Percentiles rank a stretch among this genome's conserved stretches.
Evolutionary conservation across 345 rosid species (phyloP).

Genomic region (Gossypium thurberi): DNA sequence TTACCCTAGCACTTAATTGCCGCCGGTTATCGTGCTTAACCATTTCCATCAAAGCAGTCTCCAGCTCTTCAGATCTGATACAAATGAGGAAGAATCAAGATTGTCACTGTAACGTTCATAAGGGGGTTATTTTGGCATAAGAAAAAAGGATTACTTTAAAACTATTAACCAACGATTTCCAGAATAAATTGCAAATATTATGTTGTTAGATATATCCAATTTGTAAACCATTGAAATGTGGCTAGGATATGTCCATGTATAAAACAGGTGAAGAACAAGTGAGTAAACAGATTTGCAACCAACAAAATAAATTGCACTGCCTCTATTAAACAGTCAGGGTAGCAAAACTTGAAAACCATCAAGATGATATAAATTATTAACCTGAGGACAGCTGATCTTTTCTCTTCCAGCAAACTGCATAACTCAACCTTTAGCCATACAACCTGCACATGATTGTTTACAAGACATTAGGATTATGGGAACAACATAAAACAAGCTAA

Average conservation of each 20-base stretch:
- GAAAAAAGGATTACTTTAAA: neutral
- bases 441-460: conserved; percentile 46
- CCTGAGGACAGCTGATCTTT: conserved; percentile 94
- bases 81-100: conserved; percentile 14
- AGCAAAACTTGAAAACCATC: conserved; percentile 4
- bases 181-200: neutral
- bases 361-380: conserved; percentile 18
- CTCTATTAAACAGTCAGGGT: neutral
- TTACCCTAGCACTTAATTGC: conserved; percentile 92
- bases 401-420: conserved; percentile 92
- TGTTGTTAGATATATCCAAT: neutral
- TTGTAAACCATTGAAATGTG: neutral
- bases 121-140: neutral
- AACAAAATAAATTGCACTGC: neutral
- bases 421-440: conserved; percentile 89
- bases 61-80: conserved; percentile 94
- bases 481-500: neutral
- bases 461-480: neutral
- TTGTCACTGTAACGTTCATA: conserved; percentile 1
- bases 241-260: neutral
- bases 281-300: neutral
- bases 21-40: conserved; percentile 96
- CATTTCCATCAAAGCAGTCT: conserved; percentile 99
- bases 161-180: neutral
- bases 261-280: neutral